A percentile compares a stretch with the other conserved stretches of the same genome.
Conservation (phyloP, 768 basidiomycete genomes). For the Lentinus brumalis region DNA sequence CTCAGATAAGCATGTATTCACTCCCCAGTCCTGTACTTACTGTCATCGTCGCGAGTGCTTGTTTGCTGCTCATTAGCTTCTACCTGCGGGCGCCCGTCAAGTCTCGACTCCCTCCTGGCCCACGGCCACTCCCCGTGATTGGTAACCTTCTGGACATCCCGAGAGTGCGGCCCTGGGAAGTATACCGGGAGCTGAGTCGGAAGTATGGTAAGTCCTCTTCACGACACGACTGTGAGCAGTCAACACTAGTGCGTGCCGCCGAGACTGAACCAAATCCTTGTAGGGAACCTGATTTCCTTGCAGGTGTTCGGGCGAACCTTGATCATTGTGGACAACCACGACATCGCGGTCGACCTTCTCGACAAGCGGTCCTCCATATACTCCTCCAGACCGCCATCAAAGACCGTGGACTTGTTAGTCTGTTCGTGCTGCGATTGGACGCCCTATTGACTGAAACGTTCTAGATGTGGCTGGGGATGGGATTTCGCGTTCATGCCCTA, state of each 20-base stretch:
- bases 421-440: too few species aligned
- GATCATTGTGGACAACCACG: constrained; percentile 20
- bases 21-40: too few species aligned
- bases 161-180: not conserved
- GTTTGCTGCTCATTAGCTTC: not conserved
- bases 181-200: constrained; percentile 8
- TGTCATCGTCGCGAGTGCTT: too few species aligned
- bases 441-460: not conserved
- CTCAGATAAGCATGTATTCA: too few species aligned
- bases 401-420: not conserved
- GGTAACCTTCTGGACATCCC: constrained; percentile 23
- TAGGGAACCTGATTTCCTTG: constrained; percentile 23
- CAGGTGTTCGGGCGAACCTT: constrained; percentile 16
- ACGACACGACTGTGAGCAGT: too few species aligned
- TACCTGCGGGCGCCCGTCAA: not conserved
- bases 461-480: constrained; percentile 1
- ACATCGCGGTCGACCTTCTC: constrained; percentile 25
- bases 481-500: constrained; percentile 3
- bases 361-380: constrained; percentile 28
- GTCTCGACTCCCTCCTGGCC: constrained; percentile 22
- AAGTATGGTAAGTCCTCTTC: constrained; percentile 12
- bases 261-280: not conserved
- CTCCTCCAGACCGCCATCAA: constrained; percentile 31
- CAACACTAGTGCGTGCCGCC: too few species aligned
- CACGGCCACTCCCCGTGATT: constrained; percentile 18